These are phyloP conservation scores for Whalleya microplaca DNA, from an alignment of 2,329 filamentous ascomycete species.

Conservation along the genomic window DNA sequence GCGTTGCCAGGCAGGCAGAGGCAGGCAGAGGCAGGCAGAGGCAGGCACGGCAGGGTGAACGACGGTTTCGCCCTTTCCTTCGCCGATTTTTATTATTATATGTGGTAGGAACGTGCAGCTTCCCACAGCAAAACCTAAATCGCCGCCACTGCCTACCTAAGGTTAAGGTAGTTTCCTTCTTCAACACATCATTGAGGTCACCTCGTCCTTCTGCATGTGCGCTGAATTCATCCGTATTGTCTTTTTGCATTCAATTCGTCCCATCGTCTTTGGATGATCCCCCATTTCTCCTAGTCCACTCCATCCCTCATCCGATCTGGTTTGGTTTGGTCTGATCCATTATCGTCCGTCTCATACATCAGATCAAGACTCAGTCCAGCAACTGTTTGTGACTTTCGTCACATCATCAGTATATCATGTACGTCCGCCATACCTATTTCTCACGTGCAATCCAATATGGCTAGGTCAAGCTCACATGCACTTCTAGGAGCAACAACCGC, in stretches of 20 bases:
- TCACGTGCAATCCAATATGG: neutral
- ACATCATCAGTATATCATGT: slow-evolving; percentile 22
- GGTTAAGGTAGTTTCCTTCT: no score
- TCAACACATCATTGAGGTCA: no score
- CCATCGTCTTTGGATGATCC: neutral
- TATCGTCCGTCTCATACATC: neutral
- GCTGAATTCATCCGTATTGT: no score
- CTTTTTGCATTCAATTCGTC: no score
- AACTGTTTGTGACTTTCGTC: neutral
- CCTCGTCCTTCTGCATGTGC: no score
- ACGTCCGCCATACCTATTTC: neutral
- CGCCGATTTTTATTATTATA: no score
- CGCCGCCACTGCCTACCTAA: no score
- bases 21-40: no score
- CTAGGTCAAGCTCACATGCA: slow-evolving; percentile 9
- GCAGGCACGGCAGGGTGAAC: no score
- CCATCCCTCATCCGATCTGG: neutral
- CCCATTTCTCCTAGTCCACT: neutral
- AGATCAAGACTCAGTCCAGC: neutral
- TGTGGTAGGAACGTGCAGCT: no score
- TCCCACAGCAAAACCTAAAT: no score
- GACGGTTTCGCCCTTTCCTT: no score
- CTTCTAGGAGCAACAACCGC: slow-evolving; percentile 20
- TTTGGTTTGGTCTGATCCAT: neutral
- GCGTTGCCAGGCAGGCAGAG: neutral